These are phyloP conservation scores for Marchantia polymorpha DNA, from an alignment of 225 moss, liverwort and hornwort genomes.

Conservation along the genomic window DNA sequence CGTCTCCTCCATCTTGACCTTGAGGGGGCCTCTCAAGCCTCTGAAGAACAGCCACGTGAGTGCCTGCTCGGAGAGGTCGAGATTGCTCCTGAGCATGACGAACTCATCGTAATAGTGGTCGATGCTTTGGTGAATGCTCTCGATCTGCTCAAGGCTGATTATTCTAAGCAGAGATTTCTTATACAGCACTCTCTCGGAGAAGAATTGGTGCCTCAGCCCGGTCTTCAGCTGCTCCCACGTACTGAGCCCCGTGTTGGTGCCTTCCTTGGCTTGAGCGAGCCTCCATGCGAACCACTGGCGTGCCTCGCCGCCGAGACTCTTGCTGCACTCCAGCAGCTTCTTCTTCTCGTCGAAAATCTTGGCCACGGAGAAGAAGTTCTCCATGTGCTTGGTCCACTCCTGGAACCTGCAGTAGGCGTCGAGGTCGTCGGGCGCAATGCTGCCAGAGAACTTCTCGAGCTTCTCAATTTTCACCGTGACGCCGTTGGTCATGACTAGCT, in stretches of 20 bases:
- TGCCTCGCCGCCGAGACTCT: constrained; percentile 20
- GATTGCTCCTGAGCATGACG: constrained; percentile 15
- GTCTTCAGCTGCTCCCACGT: constrained; percentile 12
- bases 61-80: constrained; percentile 22
- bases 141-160: constrained; percentile 20
- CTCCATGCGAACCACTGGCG: constrained; percentile 28
- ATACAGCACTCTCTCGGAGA: constrained; percentile 16
- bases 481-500: constrained; percentile 25
- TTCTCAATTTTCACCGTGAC: constrained; percentile 25
- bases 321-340: constrained; percentile 25
- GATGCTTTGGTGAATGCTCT: constrained; percentile 19
- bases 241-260: constrained; percentile 2
- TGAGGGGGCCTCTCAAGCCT: constrained; percentile 15
- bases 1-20: constrained; percentile 23
- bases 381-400: constrained; percentile 26
- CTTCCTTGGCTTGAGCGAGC: constrained; percentile 25
- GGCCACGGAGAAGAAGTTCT: constrained; percentile 26
- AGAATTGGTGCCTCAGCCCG: constrained; percentile 16
- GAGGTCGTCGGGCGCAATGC: constrained; percentile 20
- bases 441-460: constrained; percentile 22
- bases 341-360: constrained; percentile 23
- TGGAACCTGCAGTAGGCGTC: constrained; percentile 9
- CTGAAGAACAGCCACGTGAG: constrained; percentile 24
- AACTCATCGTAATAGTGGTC: constrained; percentile 28
- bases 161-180: constrained; percentile 13